Base-by-base conservation (phyloP, 2,329 filamentous ascomycete species). In the Blumeria graminis region DNA sequence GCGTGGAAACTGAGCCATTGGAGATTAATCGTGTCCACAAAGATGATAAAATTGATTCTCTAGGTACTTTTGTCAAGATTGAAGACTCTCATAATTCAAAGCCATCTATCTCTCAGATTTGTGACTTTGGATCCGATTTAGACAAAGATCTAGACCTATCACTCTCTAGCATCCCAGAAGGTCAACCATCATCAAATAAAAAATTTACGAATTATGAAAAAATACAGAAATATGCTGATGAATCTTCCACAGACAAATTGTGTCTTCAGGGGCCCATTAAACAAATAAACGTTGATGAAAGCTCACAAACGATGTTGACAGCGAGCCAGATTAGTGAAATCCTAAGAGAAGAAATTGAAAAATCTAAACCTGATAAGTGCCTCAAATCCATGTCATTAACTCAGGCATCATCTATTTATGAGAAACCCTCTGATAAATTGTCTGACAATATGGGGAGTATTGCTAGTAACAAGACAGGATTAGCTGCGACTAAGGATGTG, bases 221-320 rank as follows among this genome's bases (percentile, higher is more conserved):
- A 28, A 1, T 4, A 1, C 22, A 28, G 22, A 28, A 28, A 28
- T 4, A 28, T 28, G 1, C 22, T 28, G 22, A 28, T 28, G 22
- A 28, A 28, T 4, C 22, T 28, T 28, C 22, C 22, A 28, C 22
- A 1, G 4, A 28, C 22, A 28, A 28, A 28, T 28, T 28, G 22
- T 28, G 22, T 28, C 22, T 28, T 28, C 22, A 28, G 22, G 22
- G 22, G 22, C 22, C 22, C 22, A 28, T 28, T 1, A 28, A 28
- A 28, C 22, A 28, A 28, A 28, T 28, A 4, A 28, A 28, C 59
- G 71, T 74, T 18, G 86, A 94, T 63, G 82, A 84, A 61, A 78
- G 81, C 56, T 83, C 84, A 13, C 90, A 95, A 69, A 95, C 89
- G 28, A 75, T 82, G 41, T 72, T 95, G 34, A 93, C 87, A n/a